Evolutionary conservation across 202 grass and related monocot genomes (phyloP).

Genomic region (Setaria viridis): DNA sequence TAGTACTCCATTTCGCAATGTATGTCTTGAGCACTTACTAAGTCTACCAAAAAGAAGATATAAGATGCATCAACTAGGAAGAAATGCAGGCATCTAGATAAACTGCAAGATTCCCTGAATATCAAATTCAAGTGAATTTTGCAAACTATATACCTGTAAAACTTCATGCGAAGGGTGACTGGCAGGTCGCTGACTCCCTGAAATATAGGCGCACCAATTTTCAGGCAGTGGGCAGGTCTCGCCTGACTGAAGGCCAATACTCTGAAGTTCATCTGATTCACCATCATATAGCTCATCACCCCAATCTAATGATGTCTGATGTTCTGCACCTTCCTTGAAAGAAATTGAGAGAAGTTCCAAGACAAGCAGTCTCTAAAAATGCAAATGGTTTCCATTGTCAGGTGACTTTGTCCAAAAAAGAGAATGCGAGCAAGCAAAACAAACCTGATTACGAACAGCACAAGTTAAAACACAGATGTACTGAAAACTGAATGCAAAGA

Average conservation of each 20-base stretch:
- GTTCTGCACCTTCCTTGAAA: slow-evolving; percentile 52
- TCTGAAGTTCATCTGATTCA: slow-evolving; percentile 65
- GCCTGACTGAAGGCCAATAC: slow-evolving; percentile 59
- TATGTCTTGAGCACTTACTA: not conserved
- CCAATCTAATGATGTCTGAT: slow-evolving; percentile 48
- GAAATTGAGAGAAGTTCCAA: slow-evolving; percentile 62
- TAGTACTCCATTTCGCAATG: not conserved
- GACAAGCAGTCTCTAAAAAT: slow-evolving; percentile 68
- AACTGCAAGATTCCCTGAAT: not conserved
- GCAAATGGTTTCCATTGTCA: slow-evolving; percentile 36
- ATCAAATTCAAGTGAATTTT: not conserved
- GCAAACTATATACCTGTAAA: slow-evolving; percentile 63
- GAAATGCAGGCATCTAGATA: not conserved
- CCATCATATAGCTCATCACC: slow-evolving; percentile 70
- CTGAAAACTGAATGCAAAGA: slow-evolving; percentile 16
- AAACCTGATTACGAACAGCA: slow-evolving; percentile 15
- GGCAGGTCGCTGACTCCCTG: slow-evolving; percentile 27
- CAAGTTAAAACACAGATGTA: slow-evolving; percentile 35
- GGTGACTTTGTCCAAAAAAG: not conserved
- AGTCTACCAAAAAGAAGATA: slow-evolving; percentile 23
- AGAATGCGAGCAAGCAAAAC: not conserved
- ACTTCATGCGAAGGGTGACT: slow-evolving; percentile 50
- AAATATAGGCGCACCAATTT: slow-evolving; percentile 49
- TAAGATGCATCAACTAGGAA: slow-evolving; percentile 30
- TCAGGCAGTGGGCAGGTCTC: slow-evolving; percentile 50